Percentiles rank a stretch among this genome's conserved stretches.
Evolutionary conservation across 2,329 filamentous ascomycete genomes (phyloP).

Genomic region (Thermomyces lanuginosus): DNA sequence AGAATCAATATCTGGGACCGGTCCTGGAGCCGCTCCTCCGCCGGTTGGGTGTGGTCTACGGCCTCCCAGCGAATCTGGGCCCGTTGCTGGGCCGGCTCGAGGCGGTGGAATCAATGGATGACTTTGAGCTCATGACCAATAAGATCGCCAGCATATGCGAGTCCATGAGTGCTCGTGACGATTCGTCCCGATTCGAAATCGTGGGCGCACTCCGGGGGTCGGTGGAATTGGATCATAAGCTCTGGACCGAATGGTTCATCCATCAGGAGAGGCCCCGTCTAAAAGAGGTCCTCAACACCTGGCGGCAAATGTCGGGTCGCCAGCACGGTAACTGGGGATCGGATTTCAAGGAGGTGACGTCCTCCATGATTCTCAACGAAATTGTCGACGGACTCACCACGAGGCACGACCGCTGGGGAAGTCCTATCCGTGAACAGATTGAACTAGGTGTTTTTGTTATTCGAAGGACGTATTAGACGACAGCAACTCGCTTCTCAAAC

Average conservation of each 20-base stretch:
- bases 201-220: slow-evolving; percentile 37
- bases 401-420: no score
- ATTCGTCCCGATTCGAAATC: slow-evolving; percentile 26
- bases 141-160: slow-evolving; percentile 26
- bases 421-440: slow-evolving; percentile 34
- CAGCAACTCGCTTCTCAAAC: not conserved
- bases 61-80: slow-evolving; percentile 41
- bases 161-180: slow-evolving; percentile 20
- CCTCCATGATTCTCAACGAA: slow-evolving; percentile 41
- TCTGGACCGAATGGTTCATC: slow-evolving; percentile 49
- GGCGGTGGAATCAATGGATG: slow-evolving; percentile 37
- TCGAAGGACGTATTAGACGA: slow-evolving; percentile 22
- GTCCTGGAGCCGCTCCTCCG: slow-evolving; percentile 46
- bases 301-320: no score
- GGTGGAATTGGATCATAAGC: slow-evolving; percentile 34
- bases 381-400: slow-evolving; percentile 43
- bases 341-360: no score
- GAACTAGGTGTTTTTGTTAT: slow-evolving; percentile 36
- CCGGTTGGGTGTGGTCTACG: slow-evolving; percentile 41
- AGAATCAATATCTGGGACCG: slow-evolving; percentile 42
- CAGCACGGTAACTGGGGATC: no score
- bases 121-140: slow-evolving; percentile 35
- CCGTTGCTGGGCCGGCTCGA: slow-evolving; percentile 38
- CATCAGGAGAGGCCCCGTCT: slow-evolving; percentile 47
- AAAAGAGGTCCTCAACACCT: slow-evolving; percentile 34